A percentile compares a stretch with the other conserved stretches of the same genome.
Evolutionary conservation across 108 stramenopile species (phyloP).

Genomic region (Cyclotella atomus): DNA sequence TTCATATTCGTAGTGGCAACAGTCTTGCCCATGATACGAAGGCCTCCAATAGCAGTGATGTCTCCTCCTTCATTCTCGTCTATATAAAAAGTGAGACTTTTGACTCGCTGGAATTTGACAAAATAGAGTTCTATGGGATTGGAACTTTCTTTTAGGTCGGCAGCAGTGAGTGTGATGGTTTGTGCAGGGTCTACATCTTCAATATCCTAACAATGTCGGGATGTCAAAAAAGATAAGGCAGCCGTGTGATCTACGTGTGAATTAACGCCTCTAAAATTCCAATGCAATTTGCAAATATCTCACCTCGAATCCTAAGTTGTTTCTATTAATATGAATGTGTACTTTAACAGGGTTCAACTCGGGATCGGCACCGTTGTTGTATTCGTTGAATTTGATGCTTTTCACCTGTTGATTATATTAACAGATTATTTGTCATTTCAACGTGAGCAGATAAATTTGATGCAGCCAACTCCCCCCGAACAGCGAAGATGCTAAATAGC

Average conservation of each 20-base stretch:
- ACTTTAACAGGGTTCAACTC: conserved; percentile 73
- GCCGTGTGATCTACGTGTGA: too few relatives aligned
- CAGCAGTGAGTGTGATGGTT: conserved; percentile 67
- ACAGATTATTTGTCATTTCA: background rate
- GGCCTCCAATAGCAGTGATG: conserved; percentile 72
- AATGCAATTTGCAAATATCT: background rate
- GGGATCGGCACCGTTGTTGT: conserved; percentile 74
- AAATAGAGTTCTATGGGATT: conserved; percentile 66
- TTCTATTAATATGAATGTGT: conserved; percentile 78
- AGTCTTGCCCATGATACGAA: conserved; percentile 72
- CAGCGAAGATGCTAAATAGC: conserved; percentile 1
- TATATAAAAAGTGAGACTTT: conserved; percentile 78
- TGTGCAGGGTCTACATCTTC: conserved; percentile 90
- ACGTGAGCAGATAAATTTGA: too few relatives aligned
- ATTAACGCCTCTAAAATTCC: too few relatives aligned
- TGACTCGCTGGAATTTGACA: conserved; percentile 88
- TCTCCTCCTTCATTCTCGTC: conserved; percentile 91
- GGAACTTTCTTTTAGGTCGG: conserved; percentile 69
- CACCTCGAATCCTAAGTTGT: conserved; percentile 84
- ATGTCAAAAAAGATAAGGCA: too few relatives aligned
- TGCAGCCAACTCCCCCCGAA: too few relatives aligned
- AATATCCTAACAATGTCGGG: conserved; percentile 67
- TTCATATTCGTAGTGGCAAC: conserved; percentile 83
- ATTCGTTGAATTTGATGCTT: conserved; percentile 81
- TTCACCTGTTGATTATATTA: conserved; percentile 48